Evolutionary conservation across 2,329 filamentous ascomycete genomes (phyloP), one percentile per base, ranked within the genome.

Genomic region (Cordyceps cateniannulata): DNA sequence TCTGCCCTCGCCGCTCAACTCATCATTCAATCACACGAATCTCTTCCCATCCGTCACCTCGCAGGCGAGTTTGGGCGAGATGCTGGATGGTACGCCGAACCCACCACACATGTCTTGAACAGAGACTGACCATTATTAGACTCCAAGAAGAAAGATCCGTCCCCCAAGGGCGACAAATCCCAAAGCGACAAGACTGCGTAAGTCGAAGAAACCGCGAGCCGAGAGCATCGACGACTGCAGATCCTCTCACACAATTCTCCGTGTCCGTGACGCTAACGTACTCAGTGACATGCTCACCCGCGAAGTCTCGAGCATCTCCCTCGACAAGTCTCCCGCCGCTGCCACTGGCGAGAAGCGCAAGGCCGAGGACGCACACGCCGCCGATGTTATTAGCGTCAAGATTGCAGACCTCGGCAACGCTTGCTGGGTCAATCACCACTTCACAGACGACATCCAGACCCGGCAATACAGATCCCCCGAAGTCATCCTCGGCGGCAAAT

Each of bases 381-480:
- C 79, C 66, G 90, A 93, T 65, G 89, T 92, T 65, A 98, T 99
- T 68, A 97, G 93, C 38, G 95, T 99, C 74, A 99, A 99, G 79
- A 99, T 99, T 78, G 95, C 95, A 47, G 95, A 99, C 79, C 80
- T 99, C 60, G 95, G 95, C 63, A 99, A 99, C 73, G 95, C 95
- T 22, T 99, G 95, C 79, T 99, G 95, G 95, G 93, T 96, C 29
- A 92, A 92, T 66, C 95, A 99, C 72, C 95, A 99, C 76, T 99
- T 99, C 76, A 99, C 95, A 71, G 97, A 99, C 72, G 95, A 99
- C 73, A 99, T 99, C 69, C 95, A 99, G 74, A 99, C 95, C 9
- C 84, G 95, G 69, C 95, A 99, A 76, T 99, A 99, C 75, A 84
- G 95, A 61, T 98, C 95, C 1, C 95, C 95, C 1, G 95, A 99